Percentiles rank a stretch among this genome's conserved stretches.
These are phyloP conservation scores for Phyllosticta paracitricarpa DNA, from an alignment of 2,329 filamentous ascomycete species.

Conservation along the genomic window DNA sequence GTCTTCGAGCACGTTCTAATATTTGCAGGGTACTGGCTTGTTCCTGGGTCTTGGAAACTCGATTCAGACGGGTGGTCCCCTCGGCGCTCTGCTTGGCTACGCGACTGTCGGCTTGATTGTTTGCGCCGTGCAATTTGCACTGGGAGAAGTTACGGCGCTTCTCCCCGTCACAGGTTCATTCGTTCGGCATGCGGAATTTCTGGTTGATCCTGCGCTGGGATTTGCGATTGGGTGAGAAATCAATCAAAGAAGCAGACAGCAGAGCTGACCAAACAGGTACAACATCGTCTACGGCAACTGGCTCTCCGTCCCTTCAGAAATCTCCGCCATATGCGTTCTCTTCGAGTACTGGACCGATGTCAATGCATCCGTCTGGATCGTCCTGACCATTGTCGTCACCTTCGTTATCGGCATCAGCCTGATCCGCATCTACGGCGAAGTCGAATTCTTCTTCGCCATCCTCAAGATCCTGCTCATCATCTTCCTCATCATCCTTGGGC, in stretches of 20 bases:
- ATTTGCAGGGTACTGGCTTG: slow-evolving; percentile 21
- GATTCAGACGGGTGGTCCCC: slow-evolving; percentile 42
- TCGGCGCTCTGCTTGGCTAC: slow-evolving; percentile 44
- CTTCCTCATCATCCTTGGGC: slow-evolving; percentile 36
- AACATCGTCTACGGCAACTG: slow-evolving; percentile 18
- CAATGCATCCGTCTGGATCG: slow-evolving; percentile 25
- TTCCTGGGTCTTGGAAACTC: slow-evolving; percentile 46
- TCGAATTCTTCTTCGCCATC: slow-evolving; percentile 36
- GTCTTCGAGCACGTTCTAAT: not conserved
- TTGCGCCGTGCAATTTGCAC: slow-evolving; percentile 40
- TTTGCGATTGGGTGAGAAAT: slow-evolving; percentile 20
- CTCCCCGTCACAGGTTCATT: slow-evolving; percentile 43
- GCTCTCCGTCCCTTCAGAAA: slow-evolving; percentile 23
- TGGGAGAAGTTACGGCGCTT: slow-evolving; percentile 43
- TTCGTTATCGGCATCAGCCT: slow-evolving; percentile 24
- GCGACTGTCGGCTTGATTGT: slow-evolving; percentile 41
- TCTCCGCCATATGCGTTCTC: slow-evolving; percentile 20
- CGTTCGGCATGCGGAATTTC: slow-evolving; percentile 40
- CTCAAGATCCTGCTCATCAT: slow-evolving; percentile 39
- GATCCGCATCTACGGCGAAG: slow-evolving; percentile 30
- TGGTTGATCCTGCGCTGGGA: slow-evolving; percentile 38
- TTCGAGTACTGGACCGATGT: slow-evolving; percentile 23
- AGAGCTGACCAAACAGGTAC: not conserved
- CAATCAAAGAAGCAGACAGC: not conserved
- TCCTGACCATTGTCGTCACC: slow-evolving; percentile 23